Evolutionary conservation across 2,329 filamentous ascomycete genomes (phyloP).

Genomic region (Mycocentrospora acerina): DNA sequence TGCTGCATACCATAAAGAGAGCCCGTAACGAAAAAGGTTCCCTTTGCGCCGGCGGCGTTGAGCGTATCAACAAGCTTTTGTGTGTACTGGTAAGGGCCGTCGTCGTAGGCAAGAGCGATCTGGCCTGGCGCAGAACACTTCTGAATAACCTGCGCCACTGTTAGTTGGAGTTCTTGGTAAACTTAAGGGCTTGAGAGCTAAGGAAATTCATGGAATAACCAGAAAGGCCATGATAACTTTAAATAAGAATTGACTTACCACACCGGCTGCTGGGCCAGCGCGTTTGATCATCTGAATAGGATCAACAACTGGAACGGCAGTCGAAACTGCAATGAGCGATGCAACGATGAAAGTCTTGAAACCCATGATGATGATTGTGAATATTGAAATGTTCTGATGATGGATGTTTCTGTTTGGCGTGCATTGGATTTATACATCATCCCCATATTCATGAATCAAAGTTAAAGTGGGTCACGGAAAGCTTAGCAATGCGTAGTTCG

Average conservation of each 20-base stretch:
- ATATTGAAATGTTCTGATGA: too few species aligned
- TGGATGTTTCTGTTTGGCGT: too few species aligned
- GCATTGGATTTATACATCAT: too few species aligned
- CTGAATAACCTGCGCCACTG: conserved; percentile 23
- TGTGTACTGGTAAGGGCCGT: conserved; percentile 40
- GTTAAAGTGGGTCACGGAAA: not conserved
- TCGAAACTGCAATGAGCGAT: conserved; percentile 19
- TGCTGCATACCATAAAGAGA: conserved; percentile 26
- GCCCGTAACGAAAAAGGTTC: conserved; percentile 39
- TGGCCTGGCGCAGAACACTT: conserved; percentile 31
- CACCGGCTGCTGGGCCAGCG: conserved; percentile 29
- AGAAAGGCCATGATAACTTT: too few species aligned
- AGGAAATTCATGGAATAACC: too few species aligned
- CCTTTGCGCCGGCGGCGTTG: conserved; percentile 34
- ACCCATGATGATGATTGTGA: conserved; percentile 17
- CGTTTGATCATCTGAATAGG: conserved; percentile 30
- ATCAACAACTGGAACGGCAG: conserved; percentile 25
- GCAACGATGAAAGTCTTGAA: conserved; percentile 24
- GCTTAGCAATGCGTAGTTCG: too few species aligned
- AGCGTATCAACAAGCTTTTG: conserved; percentile 36
- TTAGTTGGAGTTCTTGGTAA: not conserved
- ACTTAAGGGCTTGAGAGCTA: not conserved
- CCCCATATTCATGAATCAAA: not conserved
- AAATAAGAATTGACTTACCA: conserved; percentile 7
- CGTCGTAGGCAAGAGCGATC: conserved; percentile 40